A percentile compares a stretch with the other conserved stretches of the same genome.
phyloP scores from a whole-genome alignment of 129 eudicot genomes.

The Lactuca saligna region DNA sequence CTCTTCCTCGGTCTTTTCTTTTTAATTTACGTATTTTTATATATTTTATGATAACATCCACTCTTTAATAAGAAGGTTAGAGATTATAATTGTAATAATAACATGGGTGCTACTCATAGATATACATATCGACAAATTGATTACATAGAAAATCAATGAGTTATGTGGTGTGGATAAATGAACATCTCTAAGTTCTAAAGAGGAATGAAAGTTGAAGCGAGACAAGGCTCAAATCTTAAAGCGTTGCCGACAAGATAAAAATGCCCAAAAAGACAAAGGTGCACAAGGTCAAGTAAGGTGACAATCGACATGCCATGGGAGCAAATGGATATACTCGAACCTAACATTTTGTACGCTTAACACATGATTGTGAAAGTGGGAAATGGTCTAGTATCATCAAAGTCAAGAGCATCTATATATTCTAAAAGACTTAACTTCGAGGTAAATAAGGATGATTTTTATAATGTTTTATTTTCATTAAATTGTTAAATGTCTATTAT shows the following conservation, averaged over 20 bases:
- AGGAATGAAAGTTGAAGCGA: neutral
- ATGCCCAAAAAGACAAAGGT: conserved; percentile 12
- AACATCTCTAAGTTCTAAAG: conserved; percentile 7
- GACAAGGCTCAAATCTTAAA: neutral
- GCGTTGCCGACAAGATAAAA: conserved; percentile 3
- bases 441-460: neutral
- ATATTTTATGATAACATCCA: neutral
- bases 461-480: neutral
- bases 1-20: no score
- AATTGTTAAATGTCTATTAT: conserved; percentile 1
- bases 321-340: conserved; percentile 8
- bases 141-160: neutral
- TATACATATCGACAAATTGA: neutral
- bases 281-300: conserved; percentile 4
- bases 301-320: conserved; percentile 1
- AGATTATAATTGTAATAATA: neutral
- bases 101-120: neutral
- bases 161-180: neutral
- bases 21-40: neutral
- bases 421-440: neutral
- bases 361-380: neutral
- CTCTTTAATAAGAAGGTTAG: neutral
- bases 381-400: neutral
- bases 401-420: neutral
- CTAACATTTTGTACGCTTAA: neutral